Percentiles rank a stretch among this genome's conserved stretches.
phyloP scores from a whole-genome alignment of 306 rosid genomes.

The Rubus parviflorus region DNA sequence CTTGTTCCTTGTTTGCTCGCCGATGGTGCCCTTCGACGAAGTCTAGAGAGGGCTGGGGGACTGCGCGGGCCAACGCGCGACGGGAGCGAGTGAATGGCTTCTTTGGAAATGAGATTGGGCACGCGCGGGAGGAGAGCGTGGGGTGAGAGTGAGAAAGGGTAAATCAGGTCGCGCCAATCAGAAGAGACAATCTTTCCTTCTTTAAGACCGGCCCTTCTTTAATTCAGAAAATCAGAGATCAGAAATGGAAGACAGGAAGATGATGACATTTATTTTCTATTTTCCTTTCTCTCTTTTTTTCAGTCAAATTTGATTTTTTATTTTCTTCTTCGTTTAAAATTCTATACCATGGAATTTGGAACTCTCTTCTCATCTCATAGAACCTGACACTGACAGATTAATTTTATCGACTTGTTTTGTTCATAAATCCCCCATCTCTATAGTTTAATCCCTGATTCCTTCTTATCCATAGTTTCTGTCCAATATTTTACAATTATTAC shows the following conservation, averaged over 20 bases:
- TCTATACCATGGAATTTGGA: not conserved
- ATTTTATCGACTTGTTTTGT: not conserved
- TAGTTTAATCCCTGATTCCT: not conserved
- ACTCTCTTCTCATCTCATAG: not conserved
- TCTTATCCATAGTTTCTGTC: not conserved
- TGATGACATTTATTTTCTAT: not conserved
- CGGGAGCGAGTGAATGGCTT: not conserved
- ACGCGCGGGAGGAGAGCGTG: constrained; percentile 40
- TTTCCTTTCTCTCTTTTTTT: not conserved
- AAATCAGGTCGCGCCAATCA: constrained; percentile 45
- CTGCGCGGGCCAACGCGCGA: constrained; percentile 28
- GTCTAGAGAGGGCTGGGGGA: constrained; percentile 24
- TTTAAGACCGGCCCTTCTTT: not conserved
- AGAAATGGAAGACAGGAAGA: not conserved
- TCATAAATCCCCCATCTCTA: not conserved
- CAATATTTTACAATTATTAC: not conserved
- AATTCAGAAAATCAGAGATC: not conserved
- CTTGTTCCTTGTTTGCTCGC: constrained; percentile 27
- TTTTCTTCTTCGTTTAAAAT: not conserved
- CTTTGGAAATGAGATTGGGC: not conserved
- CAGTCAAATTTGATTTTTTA: not conserved
- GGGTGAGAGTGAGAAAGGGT: constrained; percentile 19
- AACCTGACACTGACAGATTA: not conserved
- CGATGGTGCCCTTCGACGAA: constrained; percentile 47
- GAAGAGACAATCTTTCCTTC: constrained; percentile 49